These are phyloP conservation scores for Colletotrichum shisoi DNA, from an alignment of 2,329 filamentous ascomycete genomes.

Conservation along the genomic window DNA sequence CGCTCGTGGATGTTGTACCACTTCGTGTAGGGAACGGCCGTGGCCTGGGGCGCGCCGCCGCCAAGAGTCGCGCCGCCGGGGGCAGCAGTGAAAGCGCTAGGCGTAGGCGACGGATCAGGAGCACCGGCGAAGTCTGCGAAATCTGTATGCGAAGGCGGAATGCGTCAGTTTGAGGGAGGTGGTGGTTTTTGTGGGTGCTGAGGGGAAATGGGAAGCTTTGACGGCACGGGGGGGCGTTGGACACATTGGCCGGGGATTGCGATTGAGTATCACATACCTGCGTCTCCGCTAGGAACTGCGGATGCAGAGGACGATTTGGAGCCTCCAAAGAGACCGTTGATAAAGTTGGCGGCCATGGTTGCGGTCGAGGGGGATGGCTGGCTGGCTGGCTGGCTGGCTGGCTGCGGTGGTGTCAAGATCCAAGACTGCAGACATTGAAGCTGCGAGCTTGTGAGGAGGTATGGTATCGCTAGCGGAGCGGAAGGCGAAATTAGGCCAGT, in stretches of 20 bases:
- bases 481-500: constrained; percentile 36
- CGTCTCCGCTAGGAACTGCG: constrained; percentile 62
- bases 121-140: constrained; percentile 92
- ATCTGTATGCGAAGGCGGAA: constrained; percentile 61
- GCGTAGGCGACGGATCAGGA: constrained; percentile 69
- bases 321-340: constrained; percentile 75
- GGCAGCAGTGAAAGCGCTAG: constrained; percentile 50
- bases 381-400: constrained; percentile 33
- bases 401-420: constrained; percentile 40
- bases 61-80: constrained; percentile 57
- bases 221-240: constrained; percentile 1
- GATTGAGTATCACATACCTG: constrained; percentile 61
- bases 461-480: constrained; percentile 31
- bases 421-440: constrained; percentile 39
- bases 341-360: constrained; percentile 65
- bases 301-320: constrained; percentile 64
- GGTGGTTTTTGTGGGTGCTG: constrained; percentile 36
- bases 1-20: constrained; percentile 99
- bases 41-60: constrained; percentile 56
- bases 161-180: constrained; percentile 42
- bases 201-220: constrained; percentile 32
- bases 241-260: constrained; percentile 24
- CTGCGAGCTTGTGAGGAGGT: constrained; percentile 37
- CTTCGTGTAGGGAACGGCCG: constrained; percentile 77
- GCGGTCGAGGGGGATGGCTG: constrained; percentile 38